Evolutionary conservation across 2,329 filamentous ascomycete genomes (phyloP).

Genomic region (Calonectria pseudoreteaudii): DNA sequence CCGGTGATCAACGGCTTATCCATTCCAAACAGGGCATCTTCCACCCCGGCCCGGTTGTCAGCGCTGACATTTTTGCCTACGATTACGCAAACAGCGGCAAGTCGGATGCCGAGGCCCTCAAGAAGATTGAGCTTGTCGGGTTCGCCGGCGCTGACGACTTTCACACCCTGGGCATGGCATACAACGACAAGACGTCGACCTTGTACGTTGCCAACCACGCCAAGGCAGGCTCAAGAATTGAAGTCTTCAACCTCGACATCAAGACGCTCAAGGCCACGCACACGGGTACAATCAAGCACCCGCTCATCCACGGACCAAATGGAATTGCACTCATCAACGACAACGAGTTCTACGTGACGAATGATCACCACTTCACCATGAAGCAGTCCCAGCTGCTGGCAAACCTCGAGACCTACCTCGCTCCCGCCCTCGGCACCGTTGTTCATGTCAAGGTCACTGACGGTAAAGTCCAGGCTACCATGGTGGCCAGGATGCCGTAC

Average conservation of each 20-base stretch:
- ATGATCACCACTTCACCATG: slow-evolving; percentile 1
- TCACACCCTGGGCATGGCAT: neutral
- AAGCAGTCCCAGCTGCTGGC: neutral
- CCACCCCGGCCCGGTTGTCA: neutral
- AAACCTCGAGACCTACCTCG: slow-evolving; percentile 1
- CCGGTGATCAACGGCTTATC: neutral
- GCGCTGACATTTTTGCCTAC: neutral
- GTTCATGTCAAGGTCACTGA: neutral
- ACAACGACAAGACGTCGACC: neutral
- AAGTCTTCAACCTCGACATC: neutral
- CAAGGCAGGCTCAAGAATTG: neutral
- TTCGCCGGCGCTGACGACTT: neutral
- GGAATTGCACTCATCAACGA: neutral
- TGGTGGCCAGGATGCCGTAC: slow-evolving; percentile 51
- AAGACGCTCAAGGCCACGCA: neutral
- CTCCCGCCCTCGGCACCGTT: neutral
- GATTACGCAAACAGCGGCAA: neutral
- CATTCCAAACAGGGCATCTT: neutral
- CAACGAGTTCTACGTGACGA: neutral
- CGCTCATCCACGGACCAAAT: neutral
- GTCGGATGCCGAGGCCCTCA: neutral
- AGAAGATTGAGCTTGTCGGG: neutral
- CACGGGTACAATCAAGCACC: neutral
- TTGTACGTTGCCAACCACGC: neutral
- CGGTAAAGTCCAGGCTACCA: neutral